Percentiles rank a stretch among this genome's conserved stretches.
phyloP scores from a whole-genome alignment of 352 stramenopile species.

The Pilasporangium apinafurcum region DNA sequence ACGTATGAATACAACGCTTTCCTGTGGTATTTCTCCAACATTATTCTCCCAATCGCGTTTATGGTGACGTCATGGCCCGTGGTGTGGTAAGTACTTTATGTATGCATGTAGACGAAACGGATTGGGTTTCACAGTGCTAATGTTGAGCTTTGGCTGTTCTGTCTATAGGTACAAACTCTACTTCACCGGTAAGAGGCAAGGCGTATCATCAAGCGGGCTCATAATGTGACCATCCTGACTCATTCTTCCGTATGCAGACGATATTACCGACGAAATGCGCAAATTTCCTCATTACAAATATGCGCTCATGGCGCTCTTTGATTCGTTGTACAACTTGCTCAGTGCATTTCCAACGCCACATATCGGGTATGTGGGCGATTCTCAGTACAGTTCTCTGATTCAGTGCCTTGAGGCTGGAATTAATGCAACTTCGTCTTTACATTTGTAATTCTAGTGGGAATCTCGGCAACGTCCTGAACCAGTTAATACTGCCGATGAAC shows the following conservation, averaged over 20 bases:
- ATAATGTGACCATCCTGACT: not conserved
- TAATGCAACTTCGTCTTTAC: not conserved
- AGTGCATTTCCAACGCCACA: slow-evolving; percentile 78
- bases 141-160: not conserved
- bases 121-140: not conserved
- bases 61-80: slow-evolving; percentile 68
- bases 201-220: not conserved
- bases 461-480: slow-evolving; percentile 79
- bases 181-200: slow-evolving; percentile 37
- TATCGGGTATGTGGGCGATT: slow-evolving; percentile 49
- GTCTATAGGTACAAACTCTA: slow-evolving; percentile 68
- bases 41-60: slow-evolving; percentile 76
- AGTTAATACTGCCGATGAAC: slow-evolving; percentile 85
- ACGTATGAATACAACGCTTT: slow-evolving; percentile 86
- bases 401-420: not conserved
- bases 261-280: slow-evolving; percentile 81
- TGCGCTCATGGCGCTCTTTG: slow-evolving; percentile 79
- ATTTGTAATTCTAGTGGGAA: slow-evolving; percentile 44
- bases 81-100: slow-evolving; percentile 35
- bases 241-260: slow-evolving; percentile 24
- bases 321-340: slow-evolving; percentile 81
- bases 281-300: slow-evolving; percentile 85
- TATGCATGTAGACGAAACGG: not conserved
- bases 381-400: not conserved
- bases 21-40: slow-evolving; percentile 85